These are phyloP conservation scores for Celoporthe dispersa DNA, from an alignment of 2,329 filamentous ascomycete species.

Conservation along the genomic window DNA sequence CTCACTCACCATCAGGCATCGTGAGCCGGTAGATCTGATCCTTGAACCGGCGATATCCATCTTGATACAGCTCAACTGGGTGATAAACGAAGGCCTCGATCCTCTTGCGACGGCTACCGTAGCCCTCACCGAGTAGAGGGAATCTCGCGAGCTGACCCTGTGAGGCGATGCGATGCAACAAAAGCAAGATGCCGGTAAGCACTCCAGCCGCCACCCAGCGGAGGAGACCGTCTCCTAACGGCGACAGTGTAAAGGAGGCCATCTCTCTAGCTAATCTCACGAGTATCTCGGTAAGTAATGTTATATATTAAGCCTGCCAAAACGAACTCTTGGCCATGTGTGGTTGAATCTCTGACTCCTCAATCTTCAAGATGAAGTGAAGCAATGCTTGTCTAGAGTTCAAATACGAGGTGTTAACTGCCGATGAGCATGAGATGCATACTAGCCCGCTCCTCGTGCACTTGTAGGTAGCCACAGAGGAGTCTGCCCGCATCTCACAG, in stretches of 20 bases:
- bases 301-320: no score
- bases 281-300: background rate
- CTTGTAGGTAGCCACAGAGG: background rate
- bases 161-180: background rate
- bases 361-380: background rate
- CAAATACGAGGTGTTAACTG: background rate
- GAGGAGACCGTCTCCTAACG: background rate
- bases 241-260: background rate
- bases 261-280: background rate
- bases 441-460: background rate
- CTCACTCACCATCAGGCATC: slow-evolving; percentile 19
- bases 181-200: background rate
- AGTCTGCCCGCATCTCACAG: background rate
- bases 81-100: slow-evolving; percentile 14
- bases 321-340: background rate
- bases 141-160: background rate
- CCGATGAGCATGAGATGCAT: background rate
- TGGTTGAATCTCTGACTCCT: background rate
- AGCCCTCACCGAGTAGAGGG: slow-evolving; percentile 21
- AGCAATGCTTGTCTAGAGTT: background rate
- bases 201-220: background rate
- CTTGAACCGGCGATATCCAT: slow-evolving; percentile 24
- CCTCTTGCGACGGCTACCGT: slow-evolving; percentile 21
- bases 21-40: slow-evolving; percentile 25
- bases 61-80: slow-evolving; percentile 18